These are phyloP conservation scores for Penicillium silybi DNA, from an alignment of 495 filamentous ascomycete genomes.

Conservation along the genomic window DNA sequence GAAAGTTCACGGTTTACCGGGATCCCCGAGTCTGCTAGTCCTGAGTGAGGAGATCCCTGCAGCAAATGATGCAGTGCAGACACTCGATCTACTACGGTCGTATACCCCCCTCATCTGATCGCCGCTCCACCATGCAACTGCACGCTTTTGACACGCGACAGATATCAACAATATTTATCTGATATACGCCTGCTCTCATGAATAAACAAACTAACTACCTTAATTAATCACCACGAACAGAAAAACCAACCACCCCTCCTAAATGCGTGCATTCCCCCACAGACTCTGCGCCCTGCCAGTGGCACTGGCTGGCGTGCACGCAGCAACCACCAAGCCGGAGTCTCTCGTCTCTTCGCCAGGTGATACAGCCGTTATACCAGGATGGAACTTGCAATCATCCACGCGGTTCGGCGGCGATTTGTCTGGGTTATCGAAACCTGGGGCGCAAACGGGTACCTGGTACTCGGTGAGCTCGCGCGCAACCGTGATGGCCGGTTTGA, in stretches of 20 bases:
- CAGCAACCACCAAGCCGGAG: not conserved
- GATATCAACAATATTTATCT: not conserved
- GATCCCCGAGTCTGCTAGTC: constrained; percentile 9
- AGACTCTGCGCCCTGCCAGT: not conserved
- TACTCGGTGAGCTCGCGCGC: constrained; percentile 45
- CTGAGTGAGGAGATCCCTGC: not conserved
- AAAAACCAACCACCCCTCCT: not conserved
- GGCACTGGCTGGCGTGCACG: not conserved
- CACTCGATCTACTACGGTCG: constrained; percentile 5
- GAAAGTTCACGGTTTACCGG: constrained; percentile 8
- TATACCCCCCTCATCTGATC: not conserved
- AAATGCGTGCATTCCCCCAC: not conserved
- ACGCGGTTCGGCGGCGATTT: constrained; percentile 34
- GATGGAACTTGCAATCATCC: constrained; percentile 55
- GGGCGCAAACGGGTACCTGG: constrained; percentile 51
- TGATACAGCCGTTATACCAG: constrained; percentile 43
- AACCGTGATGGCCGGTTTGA: constrained; percentile 57
- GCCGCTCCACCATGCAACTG: constrained; percentile 5
- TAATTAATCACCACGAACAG: not conserved
- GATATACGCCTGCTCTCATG: not conserved
- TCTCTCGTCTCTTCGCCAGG: constrained; percentile 17
- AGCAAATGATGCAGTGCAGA: not conserved
- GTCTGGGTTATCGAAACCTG: constrained; percentile 39
- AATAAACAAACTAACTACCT: too few relatives aligned
- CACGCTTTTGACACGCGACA: not conserved